Base-by-base conservation (phyloP, 352 stramenopile species). In the Phytopythium vexans region DNA sequence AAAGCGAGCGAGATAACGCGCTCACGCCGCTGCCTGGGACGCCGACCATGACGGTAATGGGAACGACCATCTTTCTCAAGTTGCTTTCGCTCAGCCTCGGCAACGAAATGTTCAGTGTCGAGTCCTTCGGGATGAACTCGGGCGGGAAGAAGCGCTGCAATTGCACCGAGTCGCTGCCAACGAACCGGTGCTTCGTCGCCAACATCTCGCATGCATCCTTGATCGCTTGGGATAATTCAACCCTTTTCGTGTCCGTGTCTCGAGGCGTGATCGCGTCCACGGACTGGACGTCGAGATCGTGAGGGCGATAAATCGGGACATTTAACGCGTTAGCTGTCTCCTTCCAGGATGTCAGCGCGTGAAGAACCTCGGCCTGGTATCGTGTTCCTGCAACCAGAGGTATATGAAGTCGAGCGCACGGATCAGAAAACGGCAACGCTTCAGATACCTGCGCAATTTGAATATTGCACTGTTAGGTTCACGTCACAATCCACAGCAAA, bases 281-380 rank as follows among this genome's bases (percentile, higher is more conserved):
- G 10, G 68, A 44, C 5, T 70, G 58, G 10, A 10, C 0, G 0
- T 40, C 49, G 7, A 83, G 56, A 38, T 82, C 76, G 31, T 77
- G 74, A 1, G 77, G 63, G 8, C 77, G 74, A 42, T 77, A 78
- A 52, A 92, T 75, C 2, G 73, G 73, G 7, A 87, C 73, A 6
- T 72, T 68, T 15, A 85, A 54, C 2, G 56, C 16, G 10, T 54
- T 49, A n/a, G 73, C 70, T 1, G 73, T 72, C 4, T n/a, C 0
- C 54, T 89, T 90, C 82, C 82, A 92, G 5, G 53, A 58, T 1
- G 69, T 57, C 7, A 92, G 51, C 0, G 78, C 70, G 8, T 57
- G 69, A 12, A 90, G 64, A 10, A 90, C 69, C 34, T 88, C 74
- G 32, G 84, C 59, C 47, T 92, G 82, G 33, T 88, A 86, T 11